A percentile compares a stretch with the other conserved stretches of the same genome.
Conservation (phyloP, 2,329 filamentous ascomycete species). For the Venturia pyrina region DNA sequence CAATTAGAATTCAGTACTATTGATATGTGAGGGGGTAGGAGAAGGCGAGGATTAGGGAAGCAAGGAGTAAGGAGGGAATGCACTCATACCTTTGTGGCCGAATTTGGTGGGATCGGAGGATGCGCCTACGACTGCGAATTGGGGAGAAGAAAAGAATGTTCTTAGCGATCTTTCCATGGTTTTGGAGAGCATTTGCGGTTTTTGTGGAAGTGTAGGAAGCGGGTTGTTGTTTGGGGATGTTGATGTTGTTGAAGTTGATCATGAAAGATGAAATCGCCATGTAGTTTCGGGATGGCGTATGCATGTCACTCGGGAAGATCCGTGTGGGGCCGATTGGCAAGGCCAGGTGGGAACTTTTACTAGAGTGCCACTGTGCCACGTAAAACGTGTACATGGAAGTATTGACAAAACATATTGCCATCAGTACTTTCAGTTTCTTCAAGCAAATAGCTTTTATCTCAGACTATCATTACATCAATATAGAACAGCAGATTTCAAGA, state of each 20-base stretch:
- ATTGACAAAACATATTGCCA: too few species aligned
- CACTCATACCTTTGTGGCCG: slow-evolving; percentile 65
- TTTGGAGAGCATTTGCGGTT: background rate
- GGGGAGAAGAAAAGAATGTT: slow-evolving; percentile 68
- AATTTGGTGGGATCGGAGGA: slow-evolving; percentile 78
- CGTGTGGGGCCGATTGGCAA: background rate
- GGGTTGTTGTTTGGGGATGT: background rate
- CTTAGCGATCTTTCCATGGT: slow-evolving; percentile 60
- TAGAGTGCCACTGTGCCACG: too few species aligned
- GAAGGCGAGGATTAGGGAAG: background rate
- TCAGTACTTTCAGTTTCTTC: too few species aligned
- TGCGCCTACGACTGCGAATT: slow-evolving; percentile 83
- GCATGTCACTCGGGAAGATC: background rate
- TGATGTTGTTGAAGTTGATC: background rate
- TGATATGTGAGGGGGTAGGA: background rate
- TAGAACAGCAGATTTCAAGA: too few species aligned
- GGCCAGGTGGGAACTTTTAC: background rate
- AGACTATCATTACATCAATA: too few species aligned
- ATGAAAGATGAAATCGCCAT: background rate
- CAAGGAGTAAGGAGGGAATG: background rate
- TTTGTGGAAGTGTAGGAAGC: background rate
- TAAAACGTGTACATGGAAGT: too few species aligned
- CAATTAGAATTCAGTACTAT: slow-evolving; percentile 1
- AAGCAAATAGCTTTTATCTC: too few species aligned
- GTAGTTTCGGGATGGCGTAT: background rate